These are phyloP conservation scores for Starmerella scarabaei DNA, from an alignment of 805 yeast species.

Conservation along the genomic window DNA sequence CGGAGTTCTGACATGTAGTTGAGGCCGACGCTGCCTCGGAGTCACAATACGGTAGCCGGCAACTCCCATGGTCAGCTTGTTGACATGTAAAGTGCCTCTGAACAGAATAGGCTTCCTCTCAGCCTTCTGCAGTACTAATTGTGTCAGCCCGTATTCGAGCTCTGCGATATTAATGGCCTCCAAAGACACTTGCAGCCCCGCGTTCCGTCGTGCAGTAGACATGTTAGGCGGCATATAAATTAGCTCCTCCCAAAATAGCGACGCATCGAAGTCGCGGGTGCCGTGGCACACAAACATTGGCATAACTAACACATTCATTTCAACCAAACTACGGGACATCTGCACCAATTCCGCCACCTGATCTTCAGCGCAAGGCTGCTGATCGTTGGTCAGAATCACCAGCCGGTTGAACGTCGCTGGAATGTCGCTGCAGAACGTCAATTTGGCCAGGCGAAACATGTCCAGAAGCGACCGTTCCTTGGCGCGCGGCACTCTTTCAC, in stretches of 20 bases:
- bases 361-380: not conserved
- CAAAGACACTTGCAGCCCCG: constrained; percentile 1
- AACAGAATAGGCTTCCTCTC: constrained; percentile 6
- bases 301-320: constrained; percentile 1
- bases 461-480: not conserved
- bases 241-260: constrained; percentile 1
- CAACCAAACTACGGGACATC: not conserved
- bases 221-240: constrained; percentile 1
- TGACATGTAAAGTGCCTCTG: not conserved
- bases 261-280: not conserved
- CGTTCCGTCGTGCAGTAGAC: constrained; percentile 1
- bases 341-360: not conserved
- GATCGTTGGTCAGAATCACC: not conserved
- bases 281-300: constrained; percentile 1
- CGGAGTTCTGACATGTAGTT: no score
- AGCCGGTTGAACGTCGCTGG: not conserved
- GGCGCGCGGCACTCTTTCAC: not conserved
- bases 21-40: no score
- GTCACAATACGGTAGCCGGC: constrained; percentile 1
- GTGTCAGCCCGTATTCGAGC: not conserved
- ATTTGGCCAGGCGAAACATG: constrained; percentile 1
- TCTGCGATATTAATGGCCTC: not conserved
- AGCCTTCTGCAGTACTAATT: constrained; percentile 2
- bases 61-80: not conserved
- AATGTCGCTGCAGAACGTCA: not conserved